Percentiles rank a stretch among this genome's conserved stretches.
These are phyloP conservation scores for Senecio squalidus DNA, from an alignment of 140 eudicot species.

Conservation along the genomic window DNA sequence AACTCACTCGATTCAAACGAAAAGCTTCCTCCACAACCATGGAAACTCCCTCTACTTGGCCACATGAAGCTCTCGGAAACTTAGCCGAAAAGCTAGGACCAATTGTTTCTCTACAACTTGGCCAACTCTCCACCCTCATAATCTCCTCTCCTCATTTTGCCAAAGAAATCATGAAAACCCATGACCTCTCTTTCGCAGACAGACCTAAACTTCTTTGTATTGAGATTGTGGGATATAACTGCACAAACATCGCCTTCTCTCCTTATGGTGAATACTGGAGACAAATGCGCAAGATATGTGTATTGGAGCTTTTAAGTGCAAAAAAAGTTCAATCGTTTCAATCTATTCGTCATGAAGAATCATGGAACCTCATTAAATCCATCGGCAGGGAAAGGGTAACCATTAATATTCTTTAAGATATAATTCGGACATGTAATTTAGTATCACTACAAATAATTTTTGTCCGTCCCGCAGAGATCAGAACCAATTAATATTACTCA, in stretches of 20 bases:
- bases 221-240: conserved; percentile 6
- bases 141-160: conserved; percentile 6
- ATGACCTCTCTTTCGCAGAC: conserved; percentile 2
- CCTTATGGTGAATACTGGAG: conserved; percentile 11
- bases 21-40: conserved; percentile 16
- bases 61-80: conserved; percentile 9
- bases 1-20: background rate
- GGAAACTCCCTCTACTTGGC: conserved; percentile 15
- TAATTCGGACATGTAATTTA: too few relatives aligned
- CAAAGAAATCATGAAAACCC: conserved; percentile 9
- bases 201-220: conserved; percentile 1
- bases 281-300: conserved; percentile 12
- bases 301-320: conserved; percentile 12
- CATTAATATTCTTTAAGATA: too few relatives aligned
- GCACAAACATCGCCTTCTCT: background rate
- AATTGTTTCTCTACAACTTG: background rate
- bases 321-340: background rate
- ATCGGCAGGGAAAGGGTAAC: background rate
- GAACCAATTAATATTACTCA: conserved; percentile 2
- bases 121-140: background rate
- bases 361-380: background rate
- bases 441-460: too few relatives aligned
- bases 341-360: conserved; percentile 4
- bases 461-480: too few relatives aligned
- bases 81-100: conserved; percentile 12